Conservation (phyloP, 768 basidiomycete species). For the Tubosaeta brunneosetosa region DNA sequence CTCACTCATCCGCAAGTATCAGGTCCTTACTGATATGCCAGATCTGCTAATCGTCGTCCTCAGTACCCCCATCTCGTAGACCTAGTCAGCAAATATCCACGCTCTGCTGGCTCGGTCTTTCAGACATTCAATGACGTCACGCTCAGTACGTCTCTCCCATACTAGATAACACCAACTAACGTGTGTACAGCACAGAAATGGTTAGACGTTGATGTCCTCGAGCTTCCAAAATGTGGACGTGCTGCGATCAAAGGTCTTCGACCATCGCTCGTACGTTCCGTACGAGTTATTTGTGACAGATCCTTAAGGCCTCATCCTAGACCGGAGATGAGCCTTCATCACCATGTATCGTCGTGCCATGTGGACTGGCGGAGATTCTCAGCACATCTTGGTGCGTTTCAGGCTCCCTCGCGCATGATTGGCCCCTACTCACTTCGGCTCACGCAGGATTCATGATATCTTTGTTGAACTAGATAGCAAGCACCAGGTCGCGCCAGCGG, state of each 20-base stretch:
- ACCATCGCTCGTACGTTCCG: slow-evolving; percentile 42
- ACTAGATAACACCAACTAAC: neutral
- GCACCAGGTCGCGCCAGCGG: slow-evolving; percentile 28
- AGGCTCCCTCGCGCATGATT: no score
- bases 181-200: slow-evolving; percentile 61
- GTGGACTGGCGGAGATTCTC: slow-evolving; percentile 59
- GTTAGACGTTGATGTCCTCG: slow-evolving; percentile 58
- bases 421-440: neutral
- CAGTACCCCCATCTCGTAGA: slow-evolving; percentile 47
- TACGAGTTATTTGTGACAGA: no score
- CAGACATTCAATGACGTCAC: slow-evolving; percentile 74
- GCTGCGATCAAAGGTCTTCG: slow-evolving; percentile 58
- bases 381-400: slow-evolving; percentile 54
- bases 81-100: slow-evolving; percentile 58
- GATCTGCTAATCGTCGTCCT: slow-evolving; percentile 1
- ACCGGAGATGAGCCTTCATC: slow-evolving; percentile 35
- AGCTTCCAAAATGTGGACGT: slow-evolving; percentile 50
- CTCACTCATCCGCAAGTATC: slow-evolving; percentile 23
- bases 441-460: slow-evolving; percentile 51
- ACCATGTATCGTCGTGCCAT: slow-evolving; percentile 51
- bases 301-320: slow-evolving; percentile 24
- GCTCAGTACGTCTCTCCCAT: slow-evolving; percentile 40
- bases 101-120: slow-evolving; percentile 55
- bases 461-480: slow-evolving; percentile 43
- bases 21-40: neutral